These are phyloP conservation scores for Paxillus rubicundulus DNA, from an alignment of 768 basidiomycete species.

Conservation along the genomic window DNA sequence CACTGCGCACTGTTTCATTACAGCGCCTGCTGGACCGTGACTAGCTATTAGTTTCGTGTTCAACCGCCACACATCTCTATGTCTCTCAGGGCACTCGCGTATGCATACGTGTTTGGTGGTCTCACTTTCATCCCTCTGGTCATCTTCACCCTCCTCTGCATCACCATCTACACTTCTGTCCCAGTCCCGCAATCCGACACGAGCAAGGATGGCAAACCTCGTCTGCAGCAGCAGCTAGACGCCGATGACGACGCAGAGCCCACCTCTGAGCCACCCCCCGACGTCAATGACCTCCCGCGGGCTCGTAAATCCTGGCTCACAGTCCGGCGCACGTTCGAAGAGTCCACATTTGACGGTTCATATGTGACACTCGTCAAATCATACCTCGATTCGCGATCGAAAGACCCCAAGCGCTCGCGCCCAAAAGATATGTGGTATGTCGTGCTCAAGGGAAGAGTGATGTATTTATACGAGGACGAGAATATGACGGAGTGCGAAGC, in stretches of 20 bases:
- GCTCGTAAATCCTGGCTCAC: slow-evolving; percentile 82
- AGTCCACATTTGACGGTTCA: slow-evolving; percentile 55
- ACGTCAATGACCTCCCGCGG: slow-evolving; percentile 56
- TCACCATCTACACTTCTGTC: slow-evolving; percentile 78
- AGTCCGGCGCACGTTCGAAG: slow-evolving; percentile 76
- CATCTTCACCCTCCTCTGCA: slow-evolving; percentile 53
- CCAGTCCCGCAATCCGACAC: slow-evolving; percentile 63
- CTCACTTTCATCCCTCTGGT: slow-evolving; percentile 85
- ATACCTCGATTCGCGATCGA: slow-evolving; percentile 77
- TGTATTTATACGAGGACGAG: slow-evolving; percentile 95
- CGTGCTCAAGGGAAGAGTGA: slow-evolving; percentile 84
- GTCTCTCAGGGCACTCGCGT: slow-evolving; percentile 68
- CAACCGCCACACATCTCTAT: slow-evolving; percentile 34
- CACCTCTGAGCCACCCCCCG: slow-evolving; percentile 19
- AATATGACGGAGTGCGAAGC: slow-evolving; percentile 86
- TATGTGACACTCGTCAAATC: slow-evolving; percentile 81
- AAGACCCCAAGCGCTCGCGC: slow-evolving; percentile 77
- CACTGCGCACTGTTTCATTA: background rate
- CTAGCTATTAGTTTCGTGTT: background rate
- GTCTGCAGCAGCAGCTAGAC: slow-evolving; percentile 11
- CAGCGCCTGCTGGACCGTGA: background rate
- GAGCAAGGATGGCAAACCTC: slow-evolving; percentile 36
- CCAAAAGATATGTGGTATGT: slow-evolving; percentile 94
- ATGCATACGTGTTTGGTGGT: slow-evolving; percentile 88
- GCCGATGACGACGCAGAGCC: slow-evolving; percentile 32